Conservation (phyloP, 441 rosid genomes). For the Populus hybrid region DNA sequence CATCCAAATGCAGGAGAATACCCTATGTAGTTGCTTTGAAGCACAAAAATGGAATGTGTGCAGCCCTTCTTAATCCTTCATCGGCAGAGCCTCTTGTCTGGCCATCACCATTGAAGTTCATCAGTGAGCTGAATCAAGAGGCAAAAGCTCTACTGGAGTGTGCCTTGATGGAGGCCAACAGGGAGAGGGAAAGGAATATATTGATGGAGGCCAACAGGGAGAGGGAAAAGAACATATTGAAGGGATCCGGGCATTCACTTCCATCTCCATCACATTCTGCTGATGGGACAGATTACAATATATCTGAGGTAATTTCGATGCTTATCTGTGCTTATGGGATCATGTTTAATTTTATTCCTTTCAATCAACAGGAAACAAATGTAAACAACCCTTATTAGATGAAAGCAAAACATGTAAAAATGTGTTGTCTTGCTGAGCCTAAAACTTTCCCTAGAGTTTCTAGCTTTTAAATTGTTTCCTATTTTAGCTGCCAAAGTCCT, state of each 20-base stretch:
- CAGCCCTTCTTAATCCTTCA: conserved; percentile 85
- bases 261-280: conserved; percentile 73
- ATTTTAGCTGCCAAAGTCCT: not conserved
- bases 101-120: conserved; percentile 96
- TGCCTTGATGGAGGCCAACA: conserved; percentile 84
- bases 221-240: conserved; percentile 81
- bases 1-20: conserved; percentile 60
- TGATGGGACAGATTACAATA: conserved; percentile 55
- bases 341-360: no score
- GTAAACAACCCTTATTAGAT: not conserved
- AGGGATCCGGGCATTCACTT: conserved; percentile 54
- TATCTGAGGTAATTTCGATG: conserved; percentile 68
- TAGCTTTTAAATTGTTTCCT: not conserved
- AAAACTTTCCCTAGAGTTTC: not conserved
- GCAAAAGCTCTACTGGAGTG: conserved; percentile 73
- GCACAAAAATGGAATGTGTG: conserved; percentile 78
- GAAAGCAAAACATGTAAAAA: not conserved
- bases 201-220: conserved; percentile 81
- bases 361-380: not conserved
- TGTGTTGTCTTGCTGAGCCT: not conserved
- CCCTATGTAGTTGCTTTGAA: conserved; percentile 78
- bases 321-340: not conserved
- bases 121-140: conserved; percentile 83
- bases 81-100: conserved; percentile 96
- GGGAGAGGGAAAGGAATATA: conserved; percentile 80